These are phyloP conservation scores for Cucumis hystrix DNA, from an alignment of 306 rosid genomes.

Conservation along the genomic window DNA sequence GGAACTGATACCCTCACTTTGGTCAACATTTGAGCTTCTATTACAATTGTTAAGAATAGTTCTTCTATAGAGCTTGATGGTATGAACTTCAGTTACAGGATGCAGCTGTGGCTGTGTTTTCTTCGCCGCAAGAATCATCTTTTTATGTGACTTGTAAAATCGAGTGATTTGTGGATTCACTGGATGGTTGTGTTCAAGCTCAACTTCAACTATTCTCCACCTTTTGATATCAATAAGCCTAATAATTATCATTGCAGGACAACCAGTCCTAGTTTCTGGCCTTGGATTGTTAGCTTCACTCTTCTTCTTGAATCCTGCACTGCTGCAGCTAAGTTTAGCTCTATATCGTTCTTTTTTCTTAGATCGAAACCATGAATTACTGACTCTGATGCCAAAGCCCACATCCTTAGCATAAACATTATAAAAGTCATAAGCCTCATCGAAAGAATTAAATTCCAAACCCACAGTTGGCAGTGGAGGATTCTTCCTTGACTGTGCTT, in stretches of 20 bases:
- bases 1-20: slow-evolving; percentile 23
- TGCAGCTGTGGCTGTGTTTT: slow-evolving; percentile 39
- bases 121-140: slow-evolving; percentile 51
- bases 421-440: slow-evolving; percentile 55
- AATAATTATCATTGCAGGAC: slow-evolving; percentile 74
- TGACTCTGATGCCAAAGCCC: slow-evolving; percentile 70
- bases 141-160: slow-evolving; percentile 70
- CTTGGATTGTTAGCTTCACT: slow-evolving; percentile 66
- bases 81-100: slow-evolving; percentile 55
- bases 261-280: slow-evolving; percentile 75
- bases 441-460: slow-evolving; percentile 60
- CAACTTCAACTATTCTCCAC: slow-evolving; percentile 69
- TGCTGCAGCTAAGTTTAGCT: slow-evolving; percentile 70
- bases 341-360: slow-evolving; percentile 64
- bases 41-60: slow-evolving; percentile 28
- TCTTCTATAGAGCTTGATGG: slow-evolving; percentile 53
- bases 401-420: slow-evolving; percentile 49
- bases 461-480: slow-evolving; percentile 45
- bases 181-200: slow-evolving; percentile 68
- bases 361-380: slow-evolving; percentile 73
- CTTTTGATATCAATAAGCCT: slow-evolving; percentile 49
- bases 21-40: slow-evolving; percentile 27
- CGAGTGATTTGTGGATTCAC: slow-evolving; percentile 55
- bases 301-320: slow-evolving; percentile 77
- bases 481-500: slow-evolving; percentile 21